phyloP scores from a whole-genome alignment of 2,329 filamentous ascomycete species.

The Xylaria sp. region DNA sequence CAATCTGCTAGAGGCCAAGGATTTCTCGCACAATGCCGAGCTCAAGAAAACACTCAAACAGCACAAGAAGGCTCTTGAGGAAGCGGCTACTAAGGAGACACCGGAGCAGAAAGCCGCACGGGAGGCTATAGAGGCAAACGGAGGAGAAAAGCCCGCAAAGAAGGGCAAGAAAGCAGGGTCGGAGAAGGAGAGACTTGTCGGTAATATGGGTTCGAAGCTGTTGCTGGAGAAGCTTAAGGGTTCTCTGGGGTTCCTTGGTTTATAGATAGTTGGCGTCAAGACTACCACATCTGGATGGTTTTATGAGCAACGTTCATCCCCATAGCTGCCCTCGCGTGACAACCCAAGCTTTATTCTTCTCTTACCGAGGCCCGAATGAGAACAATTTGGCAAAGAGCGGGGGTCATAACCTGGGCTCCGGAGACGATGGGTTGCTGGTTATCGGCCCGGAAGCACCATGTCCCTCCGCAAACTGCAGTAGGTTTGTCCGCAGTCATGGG shows the following conservation, averaged over 20 bases:
- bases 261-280: neutral
- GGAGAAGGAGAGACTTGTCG: conserved; percentile 49
- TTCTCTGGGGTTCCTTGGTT: conserved; percentile 2
- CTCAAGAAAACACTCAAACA: conserved; percentile 72
- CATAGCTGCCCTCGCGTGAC: neutral
- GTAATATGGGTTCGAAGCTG: conserved; percentile 65
- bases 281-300: neutral
- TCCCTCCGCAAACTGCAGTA: neutral
- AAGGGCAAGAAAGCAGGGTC: conserved; percentile 45
- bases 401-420: too few species aligned
- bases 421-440: neutral
- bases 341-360: neutral
- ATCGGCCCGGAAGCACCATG: neutral
- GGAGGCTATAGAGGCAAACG: conserved; percentile 53
- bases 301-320: neutral
- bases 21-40: conserved; percentile 68
- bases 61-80: conserved; percentile 70
- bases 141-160: conserved; percentile 42
- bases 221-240: conserved; percentile 58
- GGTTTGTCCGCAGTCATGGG: conserved; percentile 1
- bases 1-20: conserved; percentile 73
- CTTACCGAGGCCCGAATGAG: neutral
- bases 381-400: too few species aligned
- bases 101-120: conserved; percentile 55
- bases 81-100: conserved; percentile 64